phyloP scores from a whole-genome alignment of 75 land plant species.

The Pinus albicaulis region DNA sequence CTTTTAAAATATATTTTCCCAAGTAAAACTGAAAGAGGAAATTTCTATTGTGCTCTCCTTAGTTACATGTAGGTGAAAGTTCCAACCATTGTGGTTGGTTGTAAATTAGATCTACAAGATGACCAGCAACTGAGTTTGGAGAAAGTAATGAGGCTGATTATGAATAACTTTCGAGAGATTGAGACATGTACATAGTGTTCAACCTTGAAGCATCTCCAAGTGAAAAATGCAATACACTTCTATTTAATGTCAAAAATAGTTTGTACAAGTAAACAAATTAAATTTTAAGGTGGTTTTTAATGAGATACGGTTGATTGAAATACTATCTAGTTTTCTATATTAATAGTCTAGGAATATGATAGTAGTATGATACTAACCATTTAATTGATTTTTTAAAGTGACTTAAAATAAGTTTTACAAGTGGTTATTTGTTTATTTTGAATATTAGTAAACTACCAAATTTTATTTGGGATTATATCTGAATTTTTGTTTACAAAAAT shows the following conservation, averaged over 20 bases:
- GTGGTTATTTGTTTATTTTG: neutral
- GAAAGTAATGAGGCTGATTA: constrained; percentile 90
- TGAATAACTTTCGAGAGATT: constrained; percentile 98
- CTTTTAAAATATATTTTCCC: neutral
- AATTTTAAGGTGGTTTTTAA: neutral
- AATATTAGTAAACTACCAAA: neutral
- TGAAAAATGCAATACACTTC: constrained; percentile 2
- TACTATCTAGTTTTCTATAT: neutral
- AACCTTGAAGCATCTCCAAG: constrained; percentile 89
- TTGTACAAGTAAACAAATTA: neutral
- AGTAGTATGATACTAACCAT: neutral
- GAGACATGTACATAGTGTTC: constrained; percentile 99
- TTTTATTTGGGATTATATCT: neutral
- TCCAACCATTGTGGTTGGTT: constrained; percentile 96
- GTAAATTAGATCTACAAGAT: constrained; percentile 90
- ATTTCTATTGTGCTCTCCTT: neutral
- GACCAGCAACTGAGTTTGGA: constrained; percentile 83
- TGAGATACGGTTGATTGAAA: neutral
- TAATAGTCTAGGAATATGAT: neutral
- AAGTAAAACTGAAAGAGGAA: neutral
- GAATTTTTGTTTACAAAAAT: neutral
- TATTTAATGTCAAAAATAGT: neutral
- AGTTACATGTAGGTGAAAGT: constrained; percentile 63
- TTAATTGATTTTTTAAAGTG: neutral
- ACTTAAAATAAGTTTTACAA: too few relatives aligned